These are phyloP conservation scores for Cerrena zonata DNA, from an alignment of 1,284 basidiomycete species.

Conservation along the genomic window DNA sequence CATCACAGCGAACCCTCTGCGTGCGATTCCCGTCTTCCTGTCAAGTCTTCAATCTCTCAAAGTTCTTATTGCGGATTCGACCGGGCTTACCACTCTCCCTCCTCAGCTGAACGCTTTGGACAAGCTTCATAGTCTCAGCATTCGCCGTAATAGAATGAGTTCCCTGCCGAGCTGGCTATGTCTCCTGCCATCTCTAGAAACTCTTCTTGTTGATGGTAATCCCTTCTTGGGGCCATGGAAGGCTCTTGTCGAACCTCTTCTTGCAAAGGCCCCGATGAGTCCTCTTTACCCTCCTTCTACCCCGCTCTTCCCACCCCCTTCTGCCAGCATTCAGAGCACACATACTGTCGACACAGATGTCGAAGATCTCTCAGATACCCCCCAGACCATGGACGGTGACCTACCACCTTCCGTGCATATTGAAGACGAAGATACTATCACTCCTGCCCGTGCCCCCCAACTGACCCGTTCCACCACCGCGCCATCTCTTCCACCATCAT, in stretches of 20 bases:
- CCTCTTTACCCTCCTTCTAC: constrained; percentile 65
- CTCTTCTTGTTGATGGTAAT: constrained; percentile 87
- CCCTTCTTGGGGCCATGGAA: constrained; percentile 90
- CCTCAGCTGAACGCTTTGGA: constrained; percentile 61
- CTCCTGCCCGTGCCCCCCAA: constrained; percentile 49
- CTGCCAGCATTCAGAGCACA: constrained; percentile 35
- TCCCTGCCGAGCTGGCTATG: constrained; percentile 93
- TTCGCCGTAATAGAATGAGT: constrained; percentile 83
- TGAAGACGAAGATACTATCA: constrained; percentile 72
- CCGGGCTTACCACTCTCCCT: constrained; percentile 73
- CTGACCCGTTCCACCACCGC: constrained; percentile 47
- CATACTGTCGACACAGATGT: constrained; percentile 41
- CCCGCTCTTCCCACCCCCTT: constrained; percentile 49
- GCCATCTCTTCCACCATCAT: constrained; percentile 25
- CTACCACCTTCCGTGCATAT: constrained; percentile 10
- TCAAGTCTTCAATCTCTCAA: constrained; percentile 72
- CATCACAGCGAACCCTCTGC: constrained; percentile 83
- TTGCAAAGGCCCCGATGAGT: constrained; percentile 54
- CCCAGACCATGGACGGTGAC: constrained; percentile 17
- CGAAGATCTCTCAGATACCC: constrained; percentile 51
- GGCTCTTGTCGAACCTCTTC: constrained; percentile 76
- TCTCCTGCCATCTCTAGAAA: constrained; percentile 76
- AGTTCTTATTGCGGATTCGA: constrained; percentile 85
- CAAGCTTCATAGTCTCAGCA: constrained; percentile 79
- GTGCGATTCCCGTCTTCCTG: constrained; percentile 78